Percentiles rank a stretch among this genome's conserved stretches.
These are phyloP conservation scores for Phytopythium helicoides DNA, from an alignment of 352 stramenopile genomes.

Conservation along the genomic window DNA sequence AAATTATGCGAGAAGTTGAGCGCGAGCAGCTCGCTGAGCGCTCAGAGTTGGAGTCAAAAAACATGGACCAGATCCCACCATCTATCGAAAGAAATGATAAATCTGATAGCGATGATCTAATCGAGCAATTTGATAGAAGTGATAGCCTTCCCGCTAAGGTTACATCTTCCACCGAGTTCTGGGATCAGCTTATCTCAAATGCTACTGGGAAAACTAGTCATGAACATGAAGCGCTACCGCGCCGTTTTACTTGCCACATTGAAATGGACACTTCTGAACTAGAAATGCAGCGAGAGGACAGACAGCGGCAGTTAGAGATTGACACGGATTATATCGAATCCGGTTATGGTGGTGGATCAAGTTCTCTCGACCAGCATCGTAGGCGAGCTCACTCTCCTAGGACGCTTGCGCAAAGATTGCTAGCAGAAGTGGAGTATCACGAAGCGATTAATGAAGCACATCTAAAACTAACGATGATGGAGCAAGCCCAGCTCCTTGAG, in stretches of 20 bases:
- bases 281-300: conserved; percentile 14
- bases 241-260: conserved; percentile 2
- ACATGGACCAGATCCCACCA: background rate
- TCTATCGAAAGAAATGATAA: background rate
- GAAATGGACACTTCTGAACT: conserved; percentile 25
- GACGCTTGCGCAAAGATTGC: conserved; percentile 41
- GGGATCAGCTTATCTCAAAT: conserved; percentile 21
- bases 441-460: conserved; percentile 65
- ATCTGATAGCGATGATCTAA: background rate
- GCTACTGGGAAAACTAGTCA: background rate
- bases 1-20: conserved; percentile 7
- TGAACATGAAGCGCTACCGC: background rate
- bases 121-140: conserved; percentile 4
- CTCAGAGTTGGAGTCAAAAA: background rate
- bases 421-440: conserved; percentile 69
- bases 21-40: background rate
- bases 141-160: conserved; percentile 5
- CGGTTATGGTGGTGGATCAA: background rate
- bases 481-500: conserved; percentile 51
- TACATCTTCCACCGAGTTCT: conserved; percentile 21
- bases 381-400: conserved; percentile 39
- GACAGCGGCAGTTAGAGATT: conserved; percentile 8
- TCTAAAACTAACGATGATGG: conserved; percentile 54
- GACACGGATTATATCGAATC: conserved; percentile 2
- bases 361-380: conserved; percentile 12